These are phyloP conservation scores for Thielaviopsis ethacetica DNA, from an alignment of 2,329 filamentous ascomycete genomes.

Conservation along the genomic window DNA sequence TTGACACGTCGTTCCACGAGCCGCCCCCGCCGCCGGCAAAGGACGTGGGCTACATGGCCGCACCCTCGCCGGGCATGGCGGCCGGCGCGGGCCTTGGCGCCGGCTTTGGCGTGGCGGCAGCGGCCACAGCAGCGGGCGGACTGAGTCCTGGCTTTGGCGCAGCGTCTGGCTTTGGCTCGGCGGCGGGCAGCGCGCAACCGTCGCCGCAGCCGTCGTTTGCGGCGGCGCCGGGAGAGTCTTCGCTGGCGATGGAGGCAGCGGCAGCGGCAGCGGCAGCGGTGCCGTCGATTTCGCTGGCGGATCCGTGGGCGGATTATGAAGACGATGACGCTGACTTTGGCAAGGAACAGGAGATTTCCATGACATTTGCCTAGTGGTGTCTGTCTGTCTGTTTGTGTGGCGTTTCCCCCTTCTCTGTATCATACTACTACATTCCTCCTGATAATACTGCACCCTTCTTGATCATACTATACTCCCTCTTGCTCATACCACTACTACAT, in stretches of 20 bases:
- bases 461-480: no score
- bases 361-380: slow-evolving; percentile 55
- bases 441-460: no score
- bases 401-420: neutral
- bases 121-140: no score
- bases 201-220: neutral
- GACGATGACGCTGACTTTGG: slow-evolving; percentile 47
- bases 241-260: no score
- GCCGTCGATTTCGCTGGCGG: slow-evolving; percentile 31
- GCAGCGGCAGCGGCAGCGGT: slow-evolving; percentile 25
- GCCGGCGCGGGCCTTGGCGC: no score
- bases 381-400: neutral
- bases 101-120: no score
- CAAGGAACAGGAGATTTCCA: slow-evolving; percentile 57
- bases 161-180: no score
- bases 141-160: no score
- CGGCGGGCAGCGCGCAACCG: no score
- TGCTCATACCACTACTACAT: neutral
- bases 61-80: no score
- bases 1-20: slow-evolving; percentile 46
- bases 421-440: neutral
- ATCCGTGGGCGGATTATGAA: slow-evolving; percentile 56
- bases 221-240: neutral
- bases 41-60: slow-evolving; percentile 17
- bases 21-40: slow-evolving; percentile 17